Conservation (phyloP, 2,329 filamentous ascomycete genomes). For the Aspergillus niger region DNA sequence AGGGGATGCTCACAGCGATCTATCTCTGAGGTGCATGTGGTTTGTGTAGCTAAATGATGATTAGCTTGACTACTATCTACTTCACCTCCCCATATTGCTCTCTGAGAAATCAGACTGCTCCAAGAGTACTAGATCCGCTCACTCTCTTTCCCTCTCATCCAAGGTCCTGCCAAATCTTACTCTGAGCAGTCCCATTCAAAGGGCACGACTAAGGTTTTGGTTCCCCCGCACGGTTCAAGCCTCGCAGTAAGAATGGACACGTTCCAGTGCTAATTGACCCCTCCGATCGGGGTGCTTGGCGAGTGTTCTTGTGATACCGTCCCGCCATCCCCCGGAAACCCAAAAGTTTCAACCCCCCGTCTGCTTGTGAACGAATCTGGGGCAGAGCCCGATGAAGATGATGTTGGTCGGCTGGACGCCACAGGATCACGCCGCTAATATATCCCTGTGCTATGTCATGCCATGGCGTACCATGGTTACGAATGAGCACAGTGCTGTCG, state of each 20-base stretch:
- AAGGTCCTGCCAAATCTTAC: not conserved
- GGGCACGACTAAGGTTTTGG: not conserved
- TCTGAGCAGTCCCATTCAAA: not conserved
- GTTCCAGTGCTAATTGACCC: not conserved
- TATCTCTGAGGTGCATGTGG: not conserved
- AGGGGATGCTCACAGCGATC: not conserved
- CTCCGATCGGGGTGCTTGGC: slow-evolving; percentile 6
- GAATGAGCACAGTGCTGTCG: not conserved
- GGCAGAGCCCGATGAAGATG: not conserved
- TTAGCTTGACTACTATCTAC: not conserved
- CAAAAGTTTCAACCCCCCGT: not conserved
- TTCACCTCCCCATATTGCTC: no score
- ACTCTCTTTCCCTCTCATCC: not conserved
- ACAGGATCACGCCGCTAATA: no score
- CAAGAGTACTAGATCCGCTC: not conserved
- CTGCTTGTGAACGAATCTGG: not conserved
- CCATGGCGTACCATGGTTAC: no score
- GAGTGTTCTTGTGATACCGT: slow-evolving; percentile 1
- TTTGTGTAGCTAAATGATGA: not conserved
- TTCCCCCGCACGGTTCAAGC: slow-evolving; percentile 9
- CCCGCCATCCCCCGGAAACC: not conserved
- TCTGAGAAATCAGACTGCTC: not conserved
- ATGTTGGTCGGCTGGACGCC: not conserved
- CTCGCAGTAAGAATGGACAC: not conserved
- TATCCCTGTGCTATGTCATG: not conserved